These are phyloP conservation scores for Fusarium sp. DNA, from an alignment of 2,329 filamentous ascomycete genomes.

Conservation along the genomic window DNA sequence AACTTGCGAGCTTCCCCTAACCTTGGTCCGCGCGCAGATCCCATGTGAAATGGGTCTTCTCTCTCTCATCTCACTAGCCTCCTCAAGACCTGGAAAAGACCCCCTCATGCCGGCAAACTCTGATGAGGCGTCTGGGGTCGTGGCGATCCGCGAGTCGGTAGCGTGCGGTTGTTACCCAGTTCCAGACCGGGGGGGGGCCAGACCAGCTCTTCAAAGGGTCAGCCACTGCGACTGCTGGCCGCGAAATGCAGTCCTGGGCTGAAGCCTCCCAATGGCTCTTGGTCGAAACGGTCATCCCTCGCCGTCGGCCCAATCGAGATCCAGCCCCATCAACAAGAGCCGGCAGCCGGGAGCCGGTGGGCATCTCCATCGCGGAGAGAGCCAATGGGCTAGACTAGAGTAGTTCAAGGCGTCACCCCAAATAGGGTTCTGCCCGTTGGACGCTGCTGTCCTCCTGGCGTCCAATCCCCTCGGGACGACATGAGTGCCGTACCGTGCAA, in stretches of 20 bases:
- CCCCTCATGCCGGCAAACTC: constrained; percentile 2
- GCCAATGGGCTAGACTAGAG: neutral
- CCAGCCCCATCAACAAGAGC: neutral
- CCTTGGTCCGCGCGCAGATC: constrained; percentile 10
- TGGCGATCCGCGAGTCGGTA: constrained; percentile 5
- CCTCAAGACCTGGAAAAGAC: neutral
- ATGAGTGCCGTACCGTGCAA: neutral
- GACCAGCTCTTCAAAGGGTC: neutral
- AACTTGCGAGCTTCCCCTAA: neutral
- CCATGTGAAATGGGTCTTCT: neutral
- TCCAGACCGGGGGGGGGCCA: neutral
- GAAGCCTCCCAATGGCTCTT: neutral
- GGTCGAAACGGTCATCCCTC: neutral
- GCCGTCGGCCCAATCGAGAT: neutral
- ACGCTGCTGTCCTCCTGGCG: neutral
- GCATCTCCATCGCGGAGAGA: neutral
- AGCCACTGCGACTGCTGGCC: neutral
- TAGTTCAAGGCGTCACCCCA: neutral
- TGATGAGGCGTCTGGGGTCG: constrained; percentile 4
- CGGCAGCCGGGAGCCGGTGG: neutral
- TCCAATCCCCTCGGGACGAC: neutral
- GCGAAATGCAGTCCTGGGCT: neutral
- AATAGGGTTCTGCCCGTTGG: constrained; percentile 13
- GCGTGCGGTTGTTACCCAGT: neutral
- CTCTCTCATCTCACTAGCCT: neutral